phyloP scores from a whole-genome alignment of 2,329 filamentous ascomycete species.

The Fusarium kyushuense region DNA sequence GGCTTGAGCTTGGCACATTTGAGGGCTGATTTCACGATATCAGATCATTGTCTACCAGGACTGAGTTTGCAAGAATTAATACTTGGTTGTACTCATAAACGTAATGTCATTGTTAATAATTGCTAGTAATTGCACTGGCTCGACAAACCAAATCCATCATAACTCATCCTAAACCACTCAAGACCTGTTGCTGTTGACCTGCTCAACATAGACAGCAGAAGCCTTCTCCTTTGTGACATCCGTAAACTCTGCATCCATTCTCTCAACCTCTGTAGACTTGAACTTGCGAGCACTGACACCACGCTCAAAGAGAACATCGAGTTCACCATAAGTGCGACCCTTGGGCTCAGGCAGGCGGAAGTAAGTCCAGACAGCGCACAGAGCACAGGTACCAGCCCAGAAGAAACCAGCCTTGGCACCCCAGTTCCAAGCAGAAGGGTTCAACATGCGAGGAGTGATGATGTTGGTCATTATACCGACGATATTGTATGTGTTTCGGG shows the following conservation, averaged over 20 bases:
- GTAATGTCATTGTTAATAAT: neutral
- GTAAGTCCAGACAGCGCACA: slow-evolving; percentile 63
- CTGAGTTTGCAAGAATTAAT: neutral
- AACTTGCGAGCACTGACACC: slow-evolving; percentile 58
- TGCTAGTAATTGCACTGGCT: neutral
- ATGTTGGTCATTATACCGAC: slow-evolving; percentile 61
- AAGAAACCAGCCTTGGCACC: slow-evolving; percentile 62
- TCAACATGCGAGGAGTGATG: slow-evolving; percentile 61
- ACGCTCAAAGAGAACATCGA: slow-evolving; percentile 67
- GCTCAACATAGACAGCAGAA: slow-evolving; percentile 22
- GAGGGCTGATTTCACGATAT: neutral
- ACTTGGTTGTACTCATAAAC: neutral
- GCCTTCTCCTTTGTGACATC: slow-evolving; percentile 41
- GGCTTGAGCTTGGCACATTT: neutral
- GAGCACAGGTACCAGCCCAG: slow-evolving; percentile 59
- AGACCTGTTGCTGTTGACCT: slow-evolving; percentile 6
- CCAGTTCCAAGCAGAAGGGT: slow-evolving; percentile 61
- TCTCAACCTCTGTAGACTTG: slow-evolving; percentile 48
- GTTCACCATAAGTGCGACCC: slow-evolving; percentile 65
- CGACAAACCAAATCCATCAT: neutral
- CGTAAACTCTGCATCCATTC: slow-evolving; percentile 40
- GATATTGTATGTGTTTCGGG: slow-evolving; percentile 62
- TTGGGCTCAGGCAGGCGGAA: slow-evolving; percentile 67
- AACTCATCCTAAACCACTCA: neutral
- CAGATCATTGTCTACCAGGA: neutral